Evolutionary conservation across 2,329 filamentous ascomycete genomes (phyloP).

Genomic region (Westerdykella ornata): DNA sequence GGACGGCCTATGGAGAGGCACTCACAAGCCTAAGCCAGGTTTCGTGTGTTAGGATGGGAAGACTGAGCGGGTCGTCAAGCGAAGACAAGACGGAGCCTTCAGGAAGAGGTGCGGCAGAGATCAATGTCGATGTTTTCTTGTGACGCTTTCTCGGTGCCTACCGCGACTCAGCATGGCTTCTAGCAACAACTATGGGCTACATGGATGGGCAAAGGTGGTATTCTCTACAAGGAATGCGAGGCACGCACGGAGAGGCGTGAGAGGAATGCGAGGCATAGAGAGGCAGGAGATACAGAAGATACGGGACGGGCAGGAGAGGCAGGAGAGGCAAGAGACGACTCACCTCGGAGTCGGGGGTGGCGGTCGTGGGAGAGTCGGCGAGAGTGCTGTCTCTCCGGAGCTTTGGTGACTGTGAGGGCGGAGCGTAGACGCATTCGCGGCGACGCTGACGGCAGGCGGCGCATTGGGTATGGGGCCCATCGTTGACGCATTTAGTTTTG

Average conservation of each 20-base stretch:
- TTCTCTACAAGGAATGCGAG: neutral
- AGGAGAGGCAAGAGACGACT: neutral
- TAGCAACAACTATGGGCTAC: neutral
- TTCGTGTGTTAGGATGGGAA: constrained; percentile 55
- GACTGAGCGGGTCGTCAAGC: constrained; percentile 54
- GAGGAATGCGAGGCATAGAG: too few species aligned
- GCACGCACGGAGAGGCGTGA: too few species aligned
- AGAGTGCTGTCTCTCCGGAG: constrained; percentile 38
- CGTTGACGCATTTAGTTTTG: constrained; percentile 84
- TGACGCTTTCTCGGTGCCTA: constrained; percentile 14
- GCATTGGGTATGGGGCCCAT: constrained; percentile 64
- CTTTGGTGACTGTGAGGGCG: constrained; percentile 40
- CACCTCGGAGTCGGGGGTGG: neutral
- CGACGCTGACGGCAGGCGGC: constrained; percentile 66
- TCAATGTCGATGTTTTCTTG: constrained; percentile 37
- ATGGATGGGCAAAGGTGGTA: neutral
- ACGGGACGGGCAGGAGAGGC: neutral
- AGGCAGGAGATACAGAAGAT: neutral
- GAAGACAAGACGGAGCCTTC: constrained; percentile 16
- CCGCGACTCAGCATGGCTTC: constrained; percentile 2
- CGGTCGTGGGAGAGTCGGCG: neutral
- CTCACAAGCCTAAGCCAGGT: constrained; percentile 59
- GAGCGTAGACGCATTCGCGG: constrained; percentile 65
- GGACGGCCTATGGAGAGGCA: neutral
- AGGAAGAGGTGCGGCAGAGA: constrained; percentile 30